Evolutionary conservation across 2,329 filamentous ascomycete species (phyloP).

Genomic region (Ophiocordyceps camponoti-floridani): DNA sequence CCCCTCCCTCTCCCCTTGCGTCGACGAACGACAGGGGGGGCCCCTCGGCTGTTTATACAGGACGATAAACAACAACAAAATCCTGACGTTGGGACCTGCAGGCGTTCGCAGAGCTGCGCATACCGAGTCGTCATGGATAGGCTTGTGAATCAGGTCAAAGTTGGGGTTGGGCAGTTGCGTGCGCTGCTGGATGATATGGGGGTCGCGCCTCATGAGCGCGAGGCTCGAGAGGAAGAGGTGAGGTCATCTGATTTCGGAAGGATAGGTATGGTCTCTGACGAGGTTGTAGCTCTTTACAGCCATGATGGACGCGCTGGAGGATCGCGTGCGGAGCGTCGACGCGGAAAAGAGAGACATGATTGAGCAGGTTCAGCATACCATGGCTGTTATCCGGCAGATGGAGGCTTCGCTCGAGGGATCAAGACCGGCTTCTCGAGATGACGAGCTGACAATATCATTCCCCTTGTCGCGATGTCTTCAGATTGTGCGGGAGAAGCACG

Average conservation of each 20-base stretch:
- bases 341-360: slow-evolving; percentile 78
- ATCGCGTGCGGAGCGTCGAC: slow-evolving; percentile 70
- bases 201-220: slow-evolving; percentile 82
- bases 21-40: too few species aligned
- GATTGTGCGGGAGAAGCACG: slow-evolving; percentile 70
- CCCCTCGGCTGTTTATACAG: too few species aligned
- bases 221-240: slow-evolving; percentile 77
- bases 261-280: too few species aligned
- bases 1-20: too few species aligned
- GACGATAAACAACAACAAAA: too few species aligned
- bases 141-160: slow-evolving; percentile 89
- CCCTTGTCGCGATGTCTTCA: slow-evolving; percentile 69
- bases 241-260: too few species aligned
- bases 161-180: slow-evolving; percentile 83
- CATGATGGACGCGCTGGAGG: slow-evolving; percentile 79
- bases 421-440: slow-evolving; percentile 36
- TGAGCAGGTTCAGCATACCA: slow-evolving; percentile 75
- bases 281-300: slow-evolving; percentile 68
- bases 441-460: slow-evolving; percentile 61
- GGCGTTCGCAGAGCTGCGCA: too few species aligned
- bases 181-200: slow-evolving; percentile 95
- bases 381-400: slow-evolving; percentile 84
- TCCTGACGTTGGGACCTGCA: too few species aligned
- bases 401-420: slow-evolving; percentile 72
- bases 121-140: too few species aligned